A percentile compares a stretch with the other conserved stretches of the same genome.
Conservation (phyloP, 495 filamentous ascomycete species). For the Talaromyces nanjingensis region DNA sequence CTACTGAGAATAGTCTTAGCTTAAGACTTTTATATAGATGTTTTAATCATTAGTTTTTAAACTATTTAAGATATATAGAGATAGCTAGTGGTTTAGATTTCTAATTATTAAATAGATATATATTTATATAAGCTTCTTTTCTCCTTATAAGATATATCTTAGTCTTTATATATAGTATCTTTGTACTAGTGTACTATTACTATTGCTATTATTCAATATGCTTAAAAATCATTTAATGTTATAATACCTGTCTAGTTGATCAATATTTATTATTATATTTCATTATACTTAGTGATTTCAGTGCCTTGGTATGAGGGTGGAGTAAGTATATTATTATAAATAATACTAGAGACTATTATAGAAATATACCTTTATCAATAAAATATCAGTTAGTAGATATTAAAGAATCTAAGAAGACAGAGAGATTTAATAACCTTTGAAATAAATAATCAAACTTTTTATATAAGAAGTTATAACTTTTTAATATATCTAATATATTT, state of each 20-base stretch:
- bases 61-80: not conserved
- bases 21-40: not conserved
- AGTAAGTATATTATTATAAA: not conserved
- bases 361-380: too few relatives aligned
- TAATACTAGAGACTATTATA: not conserved
- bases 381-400: too few relatives aligned
- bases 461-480: too few relatives aligned
- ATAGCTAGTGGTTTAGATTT: not conserved
- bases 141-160: not conserved
- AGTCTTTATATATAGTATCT: not conserved
- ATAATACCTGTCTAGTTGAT: not conserved
- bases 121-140: not conserved
- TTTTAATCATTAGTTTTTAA: not conserved
- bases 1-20: not conserved
- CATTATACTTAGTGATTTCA: not conserved
- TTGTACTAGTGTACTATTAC: too few relatives aligned
- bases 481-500: too few relatives aligned
- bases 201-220: not conserved
- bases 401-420: too few relatives aligned
- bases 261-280: not conserved
- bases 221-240: not conserved
- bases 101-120: not conserved
- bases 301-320: not conserved
- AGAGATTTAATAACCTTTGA: too few relatives aligned
- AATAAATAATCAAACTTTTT: too few relatives aligned